Evolutionary conservation across 2,329 filamentous ascomycete species (phyloP).

Genomic region (Colletotrichum sojae): DNA sequence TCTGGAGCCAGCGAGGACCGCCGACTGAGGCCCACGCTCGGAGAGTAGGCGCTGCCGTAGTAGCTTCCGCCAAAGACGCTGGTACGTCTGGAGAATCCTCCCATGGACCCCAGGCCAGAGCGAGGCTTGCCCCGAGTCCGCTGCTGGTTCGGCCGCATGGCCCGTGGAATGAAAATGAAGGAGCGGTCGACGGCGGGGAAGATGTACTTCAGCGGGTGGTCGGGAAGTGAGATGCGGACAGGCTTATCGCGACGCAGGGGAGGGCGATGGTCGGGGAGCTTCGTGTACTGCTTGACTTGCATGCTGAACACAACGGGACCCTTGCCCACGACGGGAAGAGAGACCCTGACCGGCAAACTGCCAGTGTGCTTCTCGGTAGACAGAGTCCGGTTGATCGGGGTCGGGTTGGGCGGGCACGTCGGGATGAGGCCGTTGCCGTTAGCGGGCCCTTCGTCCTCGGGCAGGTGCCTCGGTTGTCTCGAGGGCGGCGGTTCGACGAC

Average conservation of each 20-base stretch:
- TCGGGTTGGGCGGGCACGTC: constrained; percentile 70
- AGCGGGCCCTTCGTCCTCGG: constrained; percentile 64
- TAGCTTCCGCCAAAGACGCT: constrained; percentile 81
- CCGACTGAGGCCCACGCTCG: constrained; percentile 89
- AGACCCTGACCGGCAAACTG: constrained; percentile 87
- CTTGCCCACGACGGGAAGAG: constrained; percentile 78
- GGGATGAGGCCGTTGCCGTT: constrained; percentile 69
- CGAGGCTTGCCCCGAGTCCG: constrained; percentile 81
- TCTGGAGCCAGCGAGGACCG: constrained; percentile 81
- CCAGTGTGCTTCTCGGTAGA: constrained; percentile 88
- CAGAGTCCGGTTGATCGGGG: constrained; percentile 81
- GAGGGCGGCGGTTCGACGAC: constrained; percentile 63
- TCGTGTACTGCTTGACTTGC: constrained; percentile 90
- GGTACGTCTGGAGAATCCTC: constrained; percentile 82
- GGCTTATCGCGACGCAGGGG: constrained; percentile 96
- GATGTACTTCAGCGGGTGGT: constrained; percentile 85
- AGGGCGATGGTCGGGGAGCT: constrained; percentile 93
- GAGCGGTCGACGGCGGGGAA: constrained; percentile 92
- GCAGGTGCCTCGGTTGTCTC: constrained; percentile 59
- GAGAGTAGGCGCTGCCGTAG: constrained; percentile 83
- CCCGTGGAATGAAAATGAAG: constrained; percentile 97
- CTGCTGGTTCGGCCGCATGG: constrained; percentile 93
- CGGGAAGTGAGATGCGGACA: constrained; percentile 91
- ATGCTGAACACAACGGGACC: constrained; percentile 80
- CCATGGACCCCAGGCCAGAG: constrained; percentile 77